These are phyloP conservation scores for Rutstroemia sydowiana DNA, from an alignment of 2,329 filamentous ascomycete species.

Conservation along the genomic window DNA sequence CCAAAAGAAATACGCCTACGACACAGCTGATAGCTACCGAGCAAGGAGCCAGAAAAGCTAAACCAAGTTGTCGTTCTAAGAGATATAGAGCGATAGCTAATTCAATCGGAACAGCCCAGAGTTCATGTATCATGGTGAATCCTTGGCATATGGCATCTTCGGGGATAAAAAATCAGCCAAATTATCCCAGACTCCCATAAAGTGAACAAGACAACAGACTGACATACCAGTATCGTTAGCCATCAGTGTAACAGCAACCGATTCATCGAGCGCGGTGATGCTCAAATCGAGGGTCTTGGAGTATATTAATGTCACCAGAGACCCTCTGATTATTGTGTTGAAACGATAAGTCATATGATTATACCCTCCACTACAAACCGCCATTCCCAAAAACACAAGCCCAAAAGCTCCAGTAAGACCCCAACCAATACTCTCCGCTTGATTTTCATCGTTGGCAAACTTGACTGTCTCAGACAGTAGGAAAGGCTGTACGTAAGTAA, in stretches of 20 bases:
- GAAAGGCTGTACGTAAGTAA: slow-evolving; percentile 18
- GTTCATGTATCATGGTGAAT: slow-evolving; percentile 26
- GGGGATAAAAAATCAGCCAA: neutral
- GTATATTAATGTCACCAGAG: slow-evolving; percentile 24
- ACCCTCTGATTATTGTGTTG: slow-evolving; percentile 21
- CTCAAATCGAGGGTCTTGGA: slow-evolving; percentile 23
- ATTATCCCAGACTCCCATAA: neutral
- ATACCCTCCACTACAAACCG: slow-evolving; percentile 19
- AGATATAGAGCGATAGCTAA: slow-evolving; percentile 25
- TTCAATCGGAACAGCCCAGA: slow-evolving; percentile 28
- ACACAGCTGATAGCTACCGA: slow-evolving; percentile 23
- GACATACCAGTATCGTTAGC: slow-evolving; percentile 9
- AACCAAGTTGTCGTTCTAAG: slow-evolving; percentile 25
- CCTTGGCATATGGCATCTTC: slow-evolving; percentile 25
- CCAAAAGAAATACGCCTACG: slow-evolving; percentile 20
- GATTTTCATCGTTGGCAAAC: slow-evolving; percentile 6
- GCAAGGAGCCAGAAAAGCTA: slow-evolving; percentile 22
- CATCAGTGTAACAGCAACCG: slow-evolving; percentile 14
- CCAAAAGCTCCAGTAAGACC: slow-evolving; percentile 18
- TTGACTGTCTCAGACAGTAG: slow-evolving; percentile 13
- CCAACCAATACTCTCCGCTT: slow-evolving; percentile 15
- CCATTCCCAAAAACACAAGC: slow-evolving; percentile 24
- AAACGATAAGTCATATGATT: slow-evolving; percentile 17
- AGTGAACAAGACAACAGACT: no score
- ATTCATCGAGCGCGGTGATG: slow-evolving; percentile 22